Base-by-base conservation (phyloP, 768 basidiomycete species). In the Leccinum uliginosum region DNA sequence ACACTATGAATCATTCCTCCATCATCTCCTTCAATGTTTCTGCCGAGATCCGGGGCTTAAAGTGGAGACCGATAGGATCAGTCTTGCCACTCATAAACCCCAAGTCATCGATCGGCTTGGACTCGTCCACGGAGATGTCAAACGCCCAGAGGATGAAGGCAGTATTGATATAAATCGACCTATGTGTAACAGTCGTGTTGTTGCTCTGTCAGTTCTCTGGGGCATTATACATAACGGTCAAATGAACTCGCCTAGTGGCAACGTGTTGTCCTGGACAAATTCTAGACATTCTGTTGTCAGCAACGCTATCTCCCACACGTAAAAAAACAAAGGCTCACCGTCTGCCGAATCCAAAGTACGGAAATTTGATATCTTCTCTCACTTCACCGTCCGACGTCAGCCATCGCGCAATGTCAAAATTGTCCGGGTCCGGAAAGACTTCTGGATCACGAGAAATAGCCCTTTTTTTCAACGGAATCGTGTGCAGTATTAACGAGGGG, bases 71-170 rank as follows among this genome's bases (percentile, higher is more conserved):
- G 64, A 86, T 84, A 7, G 82, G 82, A 57, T 81, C 77, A 9
- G 8, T 4, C 30, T 59, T 51, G 1, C 26, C 43, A 12, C 3
- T n/a, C 9, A 80, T 80, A 64, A 87, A 85, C 0, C 76, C 82
- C 51, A 81, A 67, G 9, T 78, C 77, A 63, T 89, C 80, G 48
- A 84, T 83, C 0, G 82, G 82, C 9, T 73, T 67, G 7, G 69
- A 61, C 0, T 77, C 73, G 59, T 84, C 81, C 11, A 75, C 58
- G 2, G 69, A 72, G 44, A 87, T 71, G 1, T 64, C 73, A 70
- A 86, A 87, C 0, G 83, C 77, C 82, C 83, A 87, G 10, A 84
- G 75, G 7, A 81, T 67, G n/a, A 84, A 72, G 1, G 82, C 79
- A 0, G 80, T 80, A 61, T 82, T 85, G 52, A 87, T 71, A 64